Base-by-base conservation (phyloP, 805 yeast genomes). In the Jamesozyma rosinii region DNA sequence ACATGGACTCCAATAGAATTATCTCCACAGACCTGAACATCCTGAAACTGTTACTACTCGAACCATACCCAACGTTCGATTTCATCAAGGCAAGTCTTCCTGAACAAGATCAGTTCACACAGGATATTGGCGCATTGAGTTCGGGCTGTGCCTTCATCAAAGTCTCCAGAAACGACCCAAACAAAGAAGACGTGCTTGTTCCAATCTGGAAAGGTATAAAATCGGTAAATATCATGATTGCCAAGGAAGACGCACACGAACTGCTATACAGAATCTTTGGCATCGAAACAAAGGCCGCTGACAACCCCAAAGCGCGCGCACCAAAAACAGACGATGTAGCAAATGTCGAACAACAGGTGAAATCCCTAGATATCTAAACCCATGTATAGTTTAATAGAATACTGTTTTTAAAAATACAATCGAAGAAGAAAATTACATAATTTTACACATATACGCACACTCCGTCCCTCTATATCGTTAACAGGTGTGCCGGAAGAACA, bases 201-300 rank as follows among this genome's bases (percentile, higher is more conserved):
- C 97, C 98, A 13, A 70, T 90, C 53, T 90, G 98, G 98, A 78
- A 82, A 51, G 97, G 97, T 42, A 75, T 74, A 46, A 71, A 78
- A 46, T 84, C 88, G 53, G 75, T 84, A 49, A 92, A 90, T 58
- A 71, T 92, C 64, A 90, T 92, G 97, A 84, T 92, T 27, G 81
- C 87, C 62, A 92, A 92, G 68, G 85, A 88, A 63, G 95, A 85
- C 57, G 81, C 90, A 8, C 89, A 82, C 49, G 98, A 90, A 65
- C 72, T 88, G 48, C 71, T 92, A 42, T 85, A 85, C 66, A 77
- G 97, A 61, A 75, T 88, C 9, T 92, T 81, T 62, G 81, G 77
- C 42, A 71, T 87, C 43, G 88, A 81, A 54, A 80, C 72, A 10
- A 43, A 43, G 15, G 43, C 47, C 15, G 43, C 38, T 22, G 47